Evolutionary conservation across 2,329 filamentous ascomycete genomes (phyloP).

Genomic region (Cladophialophora yegresii): DNA sequence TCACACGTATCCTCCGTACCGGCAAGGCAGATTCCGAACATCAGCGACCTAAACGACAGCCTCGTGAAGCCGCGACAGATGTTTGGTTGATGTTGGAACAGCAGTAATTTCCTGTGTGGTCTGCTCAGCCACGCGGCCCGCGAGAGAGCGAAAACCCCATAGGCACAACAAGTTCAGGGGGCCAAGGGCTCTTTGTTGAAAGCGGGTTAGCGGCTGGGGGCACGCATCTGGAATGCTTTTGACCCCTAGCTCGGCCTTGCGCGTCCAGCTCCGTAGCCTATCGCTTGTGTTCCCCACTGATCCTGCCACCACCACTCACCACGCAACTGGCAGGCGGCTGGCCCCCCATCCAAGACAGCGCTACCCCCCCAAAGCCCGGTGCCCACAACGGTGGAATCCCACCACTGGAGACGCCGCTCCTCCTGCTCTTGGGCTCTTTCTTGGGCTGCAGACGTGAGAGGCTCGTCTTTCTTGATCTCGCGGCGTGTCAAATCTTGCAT

Average conservation of each 20-base stretch:
- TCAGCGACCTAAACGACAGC: neutral
- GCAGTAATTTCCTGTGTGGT: slow-evolving; percentile 5
- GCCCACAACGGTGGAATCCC: neutral
- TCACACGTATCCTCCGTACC: neutral
- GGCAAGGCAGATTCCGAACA: slow-evolving; percentile 5
- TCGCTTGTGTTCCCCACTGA: neutral
- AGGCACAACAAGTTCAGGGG: slow-evolving; percentile 1
- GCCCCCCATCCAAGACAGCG: slow-evolving; percentile 5
- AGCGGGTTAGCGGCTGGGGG: neutral
- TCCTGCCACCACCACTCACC: neutral
- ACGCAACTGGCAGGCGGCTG: neutral
- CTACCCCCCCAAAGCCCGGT: slow-evolving; percentile 1
- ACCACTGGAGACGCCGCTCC: neutral
- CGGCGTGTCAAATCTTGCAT: slow-evolving; percentile 27
- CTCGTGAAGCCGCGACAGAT: neutral
- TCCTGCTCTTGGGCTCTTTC: neutral
- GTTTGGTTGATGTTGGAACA: neutral
- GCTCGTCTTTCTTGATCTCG: neutral
- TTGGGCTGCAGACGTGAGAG: neutral
- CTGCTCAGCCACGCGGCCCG: slow-evolving; percentile 8
- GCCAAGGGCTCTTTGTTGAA: neutral
- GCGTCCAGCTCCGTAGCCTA: neutral
- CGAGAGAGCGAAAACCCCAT: neutral
- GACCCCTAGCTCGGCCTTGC: neutral
- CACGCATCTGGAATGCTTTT: neutral